Base-by-base conservation (phyloP, 2,329 filamentous ascomycete species). In the Setomelanomma holmii region DNA sequence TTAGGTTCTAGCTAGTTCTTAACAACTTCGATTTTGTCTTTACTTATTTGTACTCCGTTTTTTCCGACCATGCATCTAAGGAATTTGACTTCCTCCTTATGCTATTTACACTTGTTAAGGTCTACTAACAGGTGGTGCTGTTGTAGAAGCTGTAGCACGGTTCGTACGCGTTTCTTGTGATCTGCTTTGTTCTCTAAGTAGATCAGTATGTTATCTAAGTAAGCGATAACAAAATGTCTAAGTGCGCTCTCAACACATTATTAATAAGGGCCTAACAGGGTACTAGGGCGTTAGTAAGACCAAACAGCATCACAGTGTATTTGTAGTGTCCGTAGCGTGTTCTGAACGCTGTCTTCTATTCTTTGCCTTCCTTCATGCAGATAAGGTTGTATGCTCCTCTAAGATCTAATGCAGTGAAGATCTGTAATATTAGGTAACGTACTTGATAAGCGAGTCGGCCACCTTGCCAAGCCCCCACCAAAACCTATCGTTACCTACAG, bases 311-410 rank as follows among this genome's bases (percentile, higher is more conserved):
- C 33, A 48, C 38, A 6, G 16, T 41, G 19, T 48, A 48, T n/a
- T 48, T 16, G 17, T 22, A 48, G 5, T 34, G 38, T 41, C 45
- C 23, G 16, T 48, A 48, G 19, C 21, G 34, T 11, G 24, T 48
- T 5, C 30, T 30, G 40, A 48, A 41, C 3, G 38, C 45, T 23
- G 24, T 48, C 14, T 40, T 73, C 36, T 21, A 40, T 21, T 40
- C 36, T 4, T 40, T 14, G 6, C 36, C 36, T 21, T 40, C 16
- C 36, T n/a, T 40, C 6, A 35, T 35, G 6, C 33, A 14, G 10
- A 35, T 35, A 5, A 5, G 5, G n/a, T 35, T 5, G n/a, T 35
- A 35, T 12, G 11, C n/a, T 8, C n/a, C 33, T 16, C 33, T 6
- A 5, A 35, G 7, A 35, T 35, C 33, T 16, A 35, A 27, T n/a